Conservation (phyloP, 2,329 filamentous ascomycete genomes). For the Apiospora arundinis region DNA sequence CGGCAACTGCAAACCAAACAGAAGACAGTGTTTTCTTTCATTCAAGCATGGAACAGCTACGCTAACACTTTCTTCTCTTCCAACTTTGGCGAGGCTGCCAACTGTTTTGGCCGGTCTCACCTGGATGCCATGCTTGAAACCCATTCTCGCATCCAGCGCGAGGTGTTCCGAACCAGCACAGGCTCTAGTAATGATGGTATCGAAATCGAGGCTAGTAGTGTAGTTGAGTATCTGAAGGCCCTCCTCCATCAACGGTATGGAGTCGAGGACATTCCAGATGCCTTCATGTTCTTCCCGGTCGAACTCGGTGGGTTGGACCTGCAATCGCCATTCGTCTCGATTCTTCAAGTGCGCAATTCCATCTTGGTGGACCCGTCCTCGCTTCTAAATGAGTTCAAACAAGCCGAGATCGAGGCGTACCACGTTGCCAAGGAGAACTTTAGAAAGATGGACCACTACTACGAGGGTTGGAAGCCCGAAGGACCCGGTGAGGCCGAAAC, state of each 20-base stretch:
- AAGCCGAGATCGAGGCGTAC: conserved; percentile 44
- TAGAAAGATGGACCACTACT: conserved; percentile 30
- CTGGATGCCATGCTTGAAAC: conserved; percentile 59
- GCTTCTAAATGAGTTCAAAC: conserved; percentile 40
- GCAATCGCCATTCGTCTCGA: conserved; percentile 51
- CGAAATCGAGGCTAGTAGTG: conserved; percentile 42
- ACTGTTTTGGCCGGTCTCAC: conserved; percentile 58
- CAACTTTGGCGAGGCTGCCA: conserved; percentile 58
- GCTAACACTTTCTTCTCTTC: conserved; percentile 57
- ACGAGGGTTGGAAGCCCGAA: conserved; percentile 24
- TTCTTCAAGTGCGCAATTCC: conserved; percentile 46
- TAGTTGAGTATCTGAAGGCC: conserved; percentile 61
- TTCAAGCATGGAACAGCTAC: conserved; percentile 60
- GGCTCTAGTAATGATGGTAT: conserved; percentile 32
- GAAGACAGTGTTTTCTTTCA: conserved; percentile 54
- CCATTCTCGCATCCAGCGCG: conserved; percentile 54
- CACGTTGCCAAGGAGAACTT: conserved; percentile 45
- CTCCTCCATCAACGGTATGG: conserved; percentile 59
- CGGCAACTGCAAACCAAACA: conserved; percentile 61
- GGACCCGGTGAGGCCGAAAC: conserved; percentile 38
- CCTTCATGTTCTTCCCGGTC: conserved; percentile 54
- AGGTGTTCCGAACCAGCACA: conserved; percentile 46
- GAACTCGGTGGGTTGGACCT: conserved; percentile 55
- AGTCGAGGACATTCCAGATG: conserved; percentile 49
- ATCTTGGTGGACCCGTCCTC: conserved; percentile 35